These are phyloP conservation scores for Syzygium jambos DNA, from an alignment of 345 rosid genomes.

Conservation along the genomic window DNA sequence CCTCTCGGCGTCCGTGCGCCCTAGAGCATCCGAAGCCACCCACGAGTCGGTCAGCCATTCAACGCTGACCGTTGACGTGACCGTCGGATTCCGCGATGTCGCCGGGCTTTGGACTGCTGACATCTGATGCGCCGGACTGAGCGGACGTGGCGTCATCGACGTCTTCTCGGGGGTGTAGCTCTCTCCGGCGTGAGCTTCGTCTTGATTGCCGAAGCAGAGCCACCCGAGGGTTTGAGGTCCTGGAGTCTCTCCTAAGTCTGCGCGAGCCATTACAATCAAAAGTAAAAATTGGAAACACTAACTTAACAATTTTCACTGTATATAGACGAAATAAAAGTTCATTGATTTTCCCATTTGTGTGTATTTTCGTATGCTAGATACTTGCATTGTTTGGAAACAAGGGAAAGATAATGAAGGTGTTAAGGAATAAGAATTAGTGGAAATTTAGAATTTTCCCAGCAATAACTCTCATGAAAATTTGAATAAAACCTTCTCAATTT, in stretches of 20 bases:
- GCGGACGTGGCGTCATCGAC: not conserved
- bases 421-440: not conserved
- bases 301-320: not conserved
- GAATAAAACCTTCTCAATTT: not conserved
- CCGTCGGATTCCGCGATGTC: not conserved
- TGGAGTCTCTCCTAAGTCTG: not conserved
- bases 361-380: not conserved
- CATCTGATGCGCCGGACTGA: not conserved
- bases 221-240: not conserved
- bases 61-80: slow-evolving; percentile 30
- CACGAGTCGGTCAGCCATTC: slow-evolving; percentile 19
- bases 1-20: slow-evolving; percentile 26
- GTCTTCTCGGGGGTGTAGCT: not conserved
- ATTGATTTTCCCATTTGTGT: not conserved
- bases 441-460: not conserved
- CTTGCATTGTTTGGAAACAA: not conserved
- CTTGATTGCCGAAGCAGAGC: not conserved
- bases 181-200: not conserved
- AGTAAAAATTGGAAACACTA: not conserved
- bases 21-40: slow-evolving; percentile 12
- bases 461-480: not conserved
- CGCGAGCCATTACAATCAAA: not conserved
- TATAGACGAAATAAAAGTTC: not conserved
- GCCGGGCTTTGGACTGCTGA: not conserved
- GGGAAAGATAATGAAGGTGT: not conserved